Conservation (phyloP, 164 flowering plant species). For the Vitis labrusca region DNA sequence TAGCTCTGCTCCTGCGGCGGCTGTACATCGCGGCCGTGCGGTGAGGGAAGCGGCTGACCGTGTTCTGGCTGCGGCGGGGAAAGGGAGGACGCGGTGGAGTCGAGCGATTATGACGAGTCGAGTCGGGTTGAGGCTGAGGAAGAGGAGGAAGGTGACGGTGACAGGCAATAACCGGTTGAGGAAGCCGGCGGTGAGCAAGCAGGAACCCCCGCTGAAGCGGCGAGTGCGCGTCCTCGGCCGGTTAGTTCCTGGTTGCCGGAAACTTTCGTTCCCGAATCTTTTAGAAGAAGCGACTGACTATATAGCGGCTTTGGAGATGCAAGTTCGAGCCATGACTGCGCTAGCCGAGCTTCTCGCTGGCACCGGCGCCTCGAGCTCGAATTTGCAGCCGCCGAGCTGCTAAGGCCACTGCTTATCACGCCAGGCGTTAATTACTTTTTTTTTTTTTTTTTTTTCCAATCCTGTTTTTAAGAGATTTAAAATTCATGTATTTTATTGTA, state of each 20-base stretch:
- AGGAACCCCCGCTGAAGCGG: constrained; percentile 29
- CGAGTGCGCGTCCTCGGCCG: constrained; percentile 37
- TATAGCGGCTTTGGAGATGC: constrained; percentile 68
- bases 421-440: constrained; percentile 16
- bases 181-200: constrained; percentile 16
- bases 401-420: constrained; percentile 2
- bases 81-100: constrained; percentile 66
- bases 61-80: constrained; percentile 52
- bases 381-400: neutral
- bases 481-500: constrained; percentile 26
- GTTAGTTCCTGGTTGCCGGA: constrained; percentile 68
- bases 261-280: constrained; percentile 39
- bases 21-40: constrained; percentile 16
- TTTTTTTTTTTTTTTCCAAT: constrained; percentile 1
- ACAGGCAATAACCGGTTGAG: constrained; percentile 17
- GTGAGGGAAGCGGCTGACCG: constrained; percentile 53
- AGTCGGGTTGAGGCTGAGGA: constrained; percentile 24
- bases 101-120: constrained; percentile 52
- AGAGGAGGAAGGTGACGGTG: constrained; percentile 22
- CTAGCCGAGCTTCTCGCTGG: constrained; percentile 42
- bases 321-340: constrained; percentile 58
- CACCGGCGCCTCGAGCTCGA: constrained; percentile 4
- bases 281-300: constrained; percentile 63
- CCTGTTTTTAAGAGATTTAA: constrained; percentile 8
- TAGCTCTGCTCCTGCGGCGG: constrained; percentile 5